A percentile compares a stretch with the other conserved stretches of the same genome.
These are phyloP conservation scores for Sisymbrium irio DNA, from an alignment of 345 rosid genomes.

Conservation along the genomic window DNA sequence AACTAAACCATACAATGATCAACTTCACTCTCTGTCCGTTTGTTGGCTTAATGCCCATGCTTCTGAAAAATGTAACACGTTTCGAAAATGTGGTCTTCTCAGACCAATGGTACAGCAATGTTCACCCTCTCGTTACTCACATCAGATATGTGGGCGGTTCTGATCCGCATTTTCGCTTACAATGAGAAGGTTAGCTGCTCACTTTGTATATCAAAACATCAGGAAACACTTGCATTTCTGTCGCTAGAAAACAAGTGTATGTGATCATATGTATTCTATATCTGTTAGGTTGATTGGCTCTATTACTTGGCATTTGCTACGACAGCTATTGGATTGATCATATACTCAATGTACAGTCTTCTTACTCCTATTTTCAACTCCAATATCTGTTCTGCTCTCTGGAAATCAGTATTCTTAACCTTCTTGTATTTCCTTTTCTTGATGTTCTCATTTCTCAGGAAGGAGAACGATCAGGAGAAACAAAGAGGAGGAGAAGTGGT, in stretches of 20 bases:
- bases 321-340: conserved; percentile 60
- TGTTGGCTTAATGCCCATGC: background rate
- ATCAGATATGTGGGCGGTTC: conserved; percentile 92
- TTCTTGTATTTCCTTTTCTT: background rate
- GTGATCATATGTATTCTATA: background rate
- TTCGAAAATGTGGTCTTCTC: conserved; percentile 7
- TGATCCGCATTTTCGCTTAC: conserved; percentile 82
- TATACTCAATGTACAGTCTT: conserved; percentile 66
- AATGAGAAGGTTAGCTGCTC: conserved; percentile 31
- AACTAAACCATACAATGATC: background rate
- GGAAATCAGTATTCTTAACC: background rate
- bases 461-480: conserved; percentile 6
- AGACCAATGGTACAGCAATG: conserved; percentile 88
- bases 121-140: conserved; percentile 85
- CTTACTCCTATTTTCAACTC: background rate
- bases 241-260: background rate
- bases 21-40: background rate
- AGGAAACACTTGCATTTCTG: background rate
- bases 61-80: background rate
- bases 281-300: conserved; percentile 75
- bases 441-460: background rate
- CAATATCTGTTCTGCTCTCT: background rate
- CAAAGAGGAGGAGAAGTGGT: background rate
- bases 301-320: conserved; percentile 83
- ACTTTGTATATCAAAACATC: background rate